Percentiles rank a stretch among this genome's conserved stretches.
Evolutionary conservation across 1,284 basidiomycete species (phyloP).

Genomic region (Heterobasidion annosum): DNA sequence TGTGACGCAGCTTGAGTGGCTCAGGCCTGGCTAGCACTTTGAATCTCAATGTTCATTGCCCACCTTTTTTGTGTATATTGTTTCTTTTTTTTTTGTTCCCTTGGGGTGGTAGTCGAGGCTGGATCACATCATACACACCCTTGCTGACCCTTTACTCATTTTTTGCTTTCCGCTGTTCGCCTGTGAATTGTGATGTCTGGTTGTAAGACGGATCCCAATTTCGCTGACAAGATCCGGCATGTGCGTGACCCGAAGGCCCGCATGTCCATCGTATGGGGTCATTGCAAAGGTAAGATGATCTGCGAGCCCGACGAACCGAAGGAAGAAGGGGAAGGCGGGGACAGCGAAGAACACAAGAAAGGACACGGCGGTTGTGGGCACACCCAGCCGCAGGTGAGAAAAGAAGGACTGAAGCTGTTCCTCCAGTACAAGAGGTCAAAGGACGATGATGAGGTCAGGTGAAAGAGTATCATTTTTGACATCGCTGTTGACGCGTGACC

Average conservation of each 20-base stretch:
- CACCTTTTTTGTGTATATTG: constrained; percentile 34
- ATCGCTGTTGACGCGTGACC: constrained; percentile 8
- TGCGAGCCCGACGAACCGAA: constrained; percentile 86
- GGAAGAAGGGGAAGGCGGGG: constrained; percentile 74
- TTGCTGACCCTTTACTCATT: constrained; percentile 54
- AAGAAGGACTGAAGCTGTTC: constrained; percentile 94
- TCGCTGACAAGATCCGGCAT: constrained; percentile 78
- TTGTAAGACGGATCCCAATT: constrained; percentile 73
- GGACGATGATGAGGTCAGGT: constrained; percentile 84
- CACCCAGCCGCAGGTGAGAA: constrained; percentile 83
- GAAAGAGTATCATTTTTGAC: neutral
- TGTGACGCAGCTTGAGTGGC: constrained; percentile 57
- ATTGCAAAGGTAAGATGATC: constrained; percentile 78
- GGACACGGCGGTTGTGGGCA: constrained; percentile 97
- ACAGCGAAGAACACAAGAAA: constrained; percentile 67
- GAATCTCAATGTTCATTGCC: constrained; percentile 45
- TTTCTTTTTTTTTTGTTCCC: constrained; percentile 21
- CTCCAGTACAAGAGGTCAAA: constrained; percentile 93
- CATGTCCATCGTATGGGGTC: constrained; percentile 79
- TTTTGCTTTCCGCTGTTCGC: constrained; percentile 14
- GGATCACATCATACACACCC: constrained; percentile 25
- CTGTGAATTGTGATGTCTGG: constrained; percentile 10
- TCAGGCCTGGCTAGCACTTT: constrained; percentile 48
- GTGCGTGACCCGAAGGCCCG: constrained; percentile 84
- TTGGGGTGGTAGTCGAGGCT: constrained; percentile 16